Evolutionary conservation across 768 basidiomycete species (phyloP).

Genomic region (Suillus discolor): DNA sequence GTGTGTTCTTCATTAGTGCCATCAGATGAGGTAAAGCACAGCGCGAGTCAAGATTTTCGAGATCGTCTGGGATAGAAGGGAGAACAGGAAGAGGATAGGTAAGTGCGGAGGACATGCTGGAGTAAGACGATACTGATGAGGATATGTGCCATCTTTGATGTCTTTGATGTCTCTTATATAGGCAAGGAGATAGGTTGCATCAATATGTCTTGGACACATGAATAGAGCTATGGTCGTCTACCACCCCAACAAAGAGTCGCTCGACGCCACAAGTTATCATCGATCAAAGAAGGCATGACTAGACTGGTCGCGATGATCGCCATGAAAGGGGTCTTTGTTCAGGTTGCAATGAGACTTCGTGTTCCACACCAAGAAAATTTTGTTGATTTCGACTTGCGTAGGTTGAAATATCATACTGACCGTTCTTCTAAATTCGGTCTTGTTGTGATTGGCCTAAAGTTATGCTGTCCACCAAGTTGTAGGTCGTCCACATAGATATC

Average conservation of each 20-base stretch:
- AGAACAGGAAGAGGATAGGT: conserved; percentile 11
- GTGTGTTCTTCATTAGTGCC: conserved; percentile 15
- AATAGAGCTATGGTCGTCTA: background rate
- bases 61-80: conserved; percentile 10
- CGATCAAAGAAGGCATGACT: background rate
- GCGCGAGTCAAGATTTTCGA: conserved; percentile 7
- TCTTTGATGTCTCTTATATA: conserved; percentile 7
- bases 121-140: background rate
- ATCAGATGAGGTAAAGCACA: conserved; percentile 10
- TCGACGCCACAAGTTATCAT: background rate
- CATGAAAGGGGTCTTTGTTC: background rate
- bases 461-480: background rate
- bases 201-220: background rate
- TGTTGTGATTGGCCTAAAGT: background rate
- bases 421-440: background rate
- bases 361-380: background rate
- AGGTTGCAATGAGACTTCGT: background rate
- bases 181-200: background rate
- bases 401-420: background rate
- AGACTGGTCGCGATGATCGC: background rate
- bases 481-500: background rate
- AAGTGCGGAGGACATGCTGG: background rate
- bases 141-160: background rate
- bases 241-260: background rate
- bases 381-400: background rate